phyloP scores from a whole-genome alignment of 1,139 yeast genomes.

The Blastobotrys capitulatus region DNA sequence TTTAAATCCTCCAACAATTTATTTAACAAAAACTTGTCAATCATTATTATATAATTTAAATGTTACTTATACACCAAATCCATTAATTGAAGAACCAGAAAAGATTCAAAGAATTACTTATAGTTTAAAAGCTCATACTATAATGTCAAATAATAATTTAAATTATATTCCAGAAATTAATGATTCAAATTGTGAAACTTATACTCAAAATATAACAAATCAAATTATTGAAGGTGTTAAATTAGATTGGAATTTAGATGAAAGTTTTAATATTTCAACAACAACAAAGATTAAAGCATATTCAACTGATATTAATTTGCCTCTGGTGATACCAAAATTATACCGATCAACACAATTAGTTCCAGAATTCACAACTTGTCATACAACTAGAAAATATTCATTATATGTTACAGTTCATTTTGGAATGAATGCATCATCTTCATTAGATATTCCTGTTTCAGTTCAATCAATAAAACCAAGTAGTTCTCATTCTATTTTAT shows the following conservation, averaged over 20 bases:
- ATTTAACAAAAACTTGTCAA: neutral
- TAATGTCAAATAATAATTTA: neutral
- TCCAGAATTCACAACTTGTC: constrained; percentile 9
- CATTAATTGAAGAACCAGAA: neutral
- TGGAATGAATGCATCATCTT: neutral
- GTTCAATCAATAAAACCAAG: neutral
- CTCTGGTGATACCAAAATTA: constrained; percentile 5
- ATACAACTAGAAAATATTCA: constrained; percentile 5
- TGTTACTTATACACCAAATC: constrained; percentile 6
- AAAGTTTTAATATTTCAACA: neutral
- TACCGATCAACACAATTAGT: neutral
- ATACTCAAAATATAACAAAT: neutral
- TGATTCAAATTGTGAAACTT: constrained; percentile 1
- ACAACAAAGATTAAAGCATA: neutral
- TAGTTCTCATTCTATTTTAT: neutral
- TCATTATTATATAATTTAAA: constrained; percentile 1
- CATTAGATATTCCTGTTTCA: constrained; percentile 2
- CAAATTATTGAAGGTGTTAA: constrained; percentile 6
- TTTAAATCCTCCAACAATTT: constrained; percentile 4
- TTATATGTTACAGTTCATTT: constrained; percentile 5
- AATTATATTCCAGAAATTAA: neutral
- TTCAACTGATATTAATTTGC: neutral
- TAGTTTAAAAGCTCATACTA: constrained; percentile 8
- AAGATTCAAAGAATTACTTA: constrained; percentile 4
- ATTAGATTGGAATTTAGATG: constrained; percentile 1